These are phyloP conservation scores for Aquilaria sinensis DNA, from an alignment of 345 rosid genomes.

Conservation along the genomic window DNA sequence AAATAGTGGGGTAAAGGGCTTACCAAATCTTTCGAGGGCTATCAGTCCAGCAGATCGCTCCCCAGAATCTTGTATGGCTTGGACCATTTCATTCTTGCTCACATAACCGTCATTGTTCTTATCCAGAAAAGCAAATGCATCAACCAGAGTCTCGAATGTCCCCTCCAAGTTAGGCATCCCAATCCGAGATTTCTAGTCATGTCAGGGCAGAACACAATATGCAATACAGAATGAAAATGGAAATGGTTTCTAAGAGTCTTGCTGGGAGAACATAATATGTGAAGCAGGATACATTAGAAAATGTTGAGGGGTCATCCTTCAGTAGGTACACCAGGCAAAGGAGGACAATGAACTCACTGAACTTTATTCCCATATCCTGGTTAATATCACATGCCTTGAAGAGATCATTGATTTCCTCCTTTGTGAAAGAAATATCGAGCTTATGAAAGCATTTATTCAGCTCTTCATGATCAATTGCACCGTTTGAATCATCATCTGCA, in stretches of 20 bases:
- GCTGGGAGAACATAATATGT: not conserved
- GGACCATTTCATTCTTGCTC: conserved; percentile 84
- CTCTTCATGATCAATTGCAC: conserved; percentile 75
- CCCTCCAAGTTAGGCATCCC: conserved; percentile 78
- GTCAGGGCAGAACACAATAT: conserved; percentile 35
- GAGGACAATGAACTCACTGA: conserved; percentile 89
- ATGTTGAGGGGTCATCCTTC: conserved; percentile 57
- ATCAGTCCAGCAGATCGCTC: conserved; percentile 82
- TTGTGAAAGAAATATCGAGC: conserved; percentile 65
- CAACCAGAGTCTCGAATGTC: conserved; percentile 76
- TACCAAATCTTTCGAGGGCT: conserved; percentile 94
- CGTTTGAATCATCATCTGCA: conserved; percentile 83
- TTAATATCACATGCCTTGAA: conserved; percentile 81
- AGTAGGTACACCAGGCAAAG: conserved; percentile 90
- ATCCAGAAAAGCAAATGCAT: conserved; percentile 87
- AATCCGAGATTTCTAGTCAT: conserved; percentile 49
- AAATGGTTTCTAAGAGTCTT: not conserved
- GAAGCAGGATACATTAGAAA: conserved; percentile 45
- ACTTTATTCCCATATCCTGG: conserved; percentile 68
- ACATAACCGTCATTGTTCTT: conserved; percentile 83
- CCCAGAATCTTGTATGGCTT: conserved; percentile 83
- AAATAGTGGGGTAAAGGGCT: conserved; percentile 9
- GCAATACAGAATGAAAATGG: not conserved
- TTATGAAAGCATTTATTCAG: conserved; percentile 59
- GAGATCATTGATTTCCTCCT: conserved; percentile 78